Evolutionary conservation across 768 basidiomycete genomes (phyloP).

Genomic region (Cyclocybe cylindracea): DNA sequence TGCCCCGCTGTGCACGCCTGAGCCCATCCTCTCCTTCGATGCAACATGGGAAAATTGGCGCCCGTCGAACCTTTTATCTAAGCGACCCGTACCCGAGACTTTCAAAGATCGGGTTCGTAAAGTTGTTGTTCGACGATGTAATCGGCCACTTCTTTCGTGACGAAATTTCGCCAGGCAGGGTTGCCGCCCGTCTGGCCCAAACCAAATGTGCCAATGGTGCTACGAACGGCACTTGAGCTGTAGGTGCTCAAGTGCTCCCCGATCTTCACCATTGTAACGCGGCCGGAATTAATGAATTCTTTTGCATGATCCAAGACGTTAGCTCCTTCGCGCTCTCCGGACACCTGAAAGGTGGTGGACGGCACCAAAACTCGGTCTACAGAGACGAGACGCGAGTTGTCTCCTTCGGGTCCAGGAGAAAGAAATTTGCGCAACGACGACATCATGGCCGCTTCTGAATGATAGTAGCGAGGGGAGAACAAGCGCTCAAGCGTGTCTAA

Average conservation of each 20-base stretch:
- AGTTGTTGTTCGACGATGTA: constrained; percentile 53
- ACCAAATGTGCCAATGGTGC: constrained; percentile 33
- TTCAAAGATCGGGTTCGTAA: constrained; percentile 32
- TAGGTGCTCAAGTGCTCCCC: constrained; percentile 52
- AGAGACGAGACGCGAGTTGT: constrained; percentile 66
- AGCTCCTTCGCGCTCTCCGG: background rate
- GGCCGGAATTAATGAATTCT: constrained; percentile 51
- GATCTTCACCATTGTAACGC: constrained; percentile 64
- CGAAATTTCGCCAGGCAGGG: constrained; percentile 46
- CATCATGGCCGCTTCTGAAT: constrained; percentile 54
- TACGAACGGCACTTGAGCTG: constrained; percentile 73
- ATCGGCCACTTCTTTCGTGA: constrained; percentile 44
- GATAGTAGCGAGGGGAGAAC: constrained; percentile 75
- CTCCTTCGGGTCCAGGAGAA: constrained; percentile 40
- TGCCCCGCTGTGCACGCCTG: too few species aligned
- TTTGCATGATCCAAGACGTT: constrained; percentile 32
- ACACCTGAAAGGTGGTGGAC: constrained; percentile 1
- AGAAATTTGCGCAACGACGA: constrained; percentile 60
- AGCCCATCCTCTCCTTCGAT: too few species aligned
- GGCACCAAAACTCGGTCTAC: constrained; percentile 46
- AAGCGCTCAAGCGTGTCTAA: constrained; percentile 85
- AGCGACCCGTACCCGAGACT: too few species aligned
- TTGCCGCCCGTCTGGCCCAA: constrained; percentile 19
- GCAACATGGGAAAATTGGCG: too few species aligned
- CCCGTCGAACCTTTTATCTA: too few species aligned